phyloP scores from a whole-genome alignment of 2,329 filamentous ascomycete genomes.

The Aspergillus fijiensis region DNA sequence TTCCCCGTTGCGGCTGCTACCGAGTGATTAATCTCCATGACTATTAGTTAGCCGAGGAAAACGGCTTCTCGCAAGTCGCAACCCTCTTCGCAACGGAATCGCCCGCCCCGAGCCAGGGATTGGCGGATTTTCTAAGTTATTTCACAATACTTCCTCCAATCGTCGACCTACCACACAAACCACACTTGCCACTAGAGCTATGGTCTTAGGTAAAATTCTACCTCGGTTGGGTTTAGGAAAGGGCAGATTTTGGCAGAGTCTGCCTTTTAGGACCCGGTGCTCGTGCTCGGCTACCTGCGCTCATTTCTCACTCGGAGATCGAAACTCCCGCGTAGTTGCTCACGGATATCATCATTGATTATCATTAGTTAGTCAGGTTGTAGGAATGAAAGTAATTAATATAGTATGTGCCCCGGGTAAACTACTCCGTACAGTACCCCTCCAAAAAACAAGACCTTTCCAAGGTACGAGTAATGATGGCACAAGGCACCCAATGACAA shows the following conservation, averaged over 20 bases:
- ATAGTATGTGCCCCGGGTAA: neutral
- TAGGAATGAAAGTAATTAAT: neutral
- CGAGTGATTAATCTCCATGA: neutral
- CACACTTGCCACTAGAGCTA: neutral
- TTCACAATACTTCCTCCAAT: neutral
- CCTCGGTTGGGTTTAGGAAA: neutral
- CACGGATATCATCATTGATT: neutral
- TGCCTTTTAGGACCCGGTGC: neutral
- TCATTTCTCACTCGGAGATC: neutral
- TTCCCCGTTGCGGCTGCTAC: neutral
- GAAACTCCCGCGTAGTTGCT: neutral
- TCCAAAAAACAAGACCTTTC: neutral
- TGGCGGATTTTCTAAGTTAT: slow-evolving; percentile 4
- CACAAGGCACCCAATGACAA: neutral
- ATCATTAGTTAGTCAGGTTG: neutral
- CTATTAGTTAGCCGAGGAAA: neutral
- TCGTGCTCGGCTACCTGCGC: neutral
- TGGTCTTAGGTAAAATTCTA: neutral
- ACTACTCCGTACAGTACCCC: neutral
- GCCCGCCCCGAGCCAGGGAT: neutral
- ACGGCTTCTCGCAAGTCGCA: neutral
- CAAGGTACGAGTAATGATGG: neutral
- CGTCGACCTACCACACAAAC: no score
- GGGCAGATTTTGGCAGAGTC: neutral
- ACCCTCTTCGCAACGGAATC: neutral